A percentile compares a stretch with the other conserved stretches of the same genome.
phyloP scores from a whole-genome alignment of 495 filamentous ascomycete species.

The Aspergillus conjunctus region DNA sequence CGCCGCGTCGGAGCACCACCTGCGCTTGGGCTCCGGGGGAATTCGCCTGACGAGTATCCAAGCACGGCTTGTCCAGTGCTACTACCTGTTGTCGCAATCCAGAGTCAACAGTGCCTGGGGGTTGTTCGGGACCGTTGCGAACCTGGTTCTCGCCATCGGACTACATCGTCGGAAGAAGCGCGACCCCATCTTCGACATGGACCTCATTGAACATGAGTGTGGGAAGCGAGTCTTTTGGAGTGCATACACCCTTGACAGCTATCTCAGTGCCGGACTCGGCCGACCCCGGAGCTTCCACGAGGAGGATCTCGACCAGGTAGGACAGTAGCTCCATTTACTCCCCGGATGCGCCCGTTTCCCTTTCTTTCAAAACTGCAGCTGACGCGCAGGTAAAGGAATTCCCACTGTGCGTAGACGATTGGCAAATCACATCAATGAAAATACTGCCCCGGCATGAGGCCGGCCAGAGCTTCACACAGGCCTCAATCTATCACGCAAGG shows the following conservation, averaged over 20 bases:
- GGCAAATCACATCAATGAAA: not conserved
- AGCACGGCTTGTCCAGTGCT: constrained; percentile 16
- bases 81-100: constrained; percentile 14
- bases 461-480: not conserved
- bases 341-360: not conserved
- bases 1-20: constrained; percentile 10
- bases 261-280: constrained; percentile 32
- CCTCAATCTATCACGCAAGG: not conserved
- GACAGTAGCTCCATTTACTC: not conserved
- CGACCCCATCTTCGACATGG: constrained; percentile 2
- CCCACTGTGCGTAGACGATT: constrained; percentile 5
- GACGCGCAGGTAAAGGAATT: not conserved
- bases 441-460: not conserved
- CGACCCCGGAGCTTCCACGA: constrained; percentile 43
- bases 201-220: constrained; percentile 26
- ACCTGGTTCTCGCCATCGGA: constrained; percentile 11
- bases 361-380: not conserved
- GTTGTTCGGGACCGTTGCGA: constrained; percentile 15
- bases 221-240: constrained; percentile 57
- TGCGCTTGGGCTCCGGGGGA: constrained; percentile 6
- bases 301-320: constrained; percentile 44
- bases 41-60: constrained; percentile 13
- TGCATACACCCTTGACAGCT: constrained; percentile 53
- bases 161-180: not conserved
- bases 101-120: constrained; percentile 17